A percentile compares a stretch with the other conserved stretches of the same genome.
Evolutionary conservation across 495 filamentous ascomycete species (phyloP).

Genomic region (Neurospora sp.): DNA sequence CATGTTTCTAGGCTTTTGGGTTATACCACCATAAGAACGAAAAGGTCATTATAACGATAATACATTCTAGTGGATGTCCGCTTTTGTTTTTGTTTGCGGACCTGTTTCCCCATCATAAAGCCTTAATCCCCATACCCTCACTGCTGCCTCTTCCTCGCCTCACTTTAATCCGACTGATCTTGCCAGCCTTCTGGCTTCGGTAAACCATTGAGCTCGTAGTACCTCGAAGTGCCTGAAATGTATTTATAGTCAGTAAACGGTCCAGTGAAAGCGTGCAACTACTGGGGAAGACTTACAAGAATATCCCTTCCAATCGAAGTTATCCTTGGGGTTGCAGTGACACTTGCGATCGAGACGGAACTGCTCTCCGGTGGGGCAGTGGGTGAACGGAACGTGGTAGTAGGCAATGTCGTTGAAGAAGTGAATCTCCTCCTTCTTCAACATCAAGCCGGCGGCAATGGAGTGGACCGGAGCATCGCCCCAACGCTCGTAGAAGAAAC

Average conservation of each 20-base stretch:
- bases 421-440: conserved; percentile 87
- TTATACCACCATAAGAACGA: not conserved
- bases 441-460: conserved; percentile 78
- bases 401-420: conserved; percentile 99
- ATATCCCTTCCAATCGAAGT: conserved; percentile 98
- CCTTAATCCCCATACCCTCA: not conserved
- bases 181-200: conserved; percentile 77
- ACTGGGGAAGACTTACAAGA: conserved; percentile 55
- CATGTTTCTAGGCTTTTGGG: not conserved
- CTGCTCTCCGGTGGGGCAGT: conserved; percentile 86
- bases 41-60: not conserved
- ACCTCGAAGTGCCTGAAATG: conserved; percentile 59
- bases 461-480: conserved; percentile 88
- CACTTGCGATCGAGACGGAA: conserved; percentile 72
- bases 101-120: not conserved
- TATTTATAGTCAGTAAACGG: conserved; percentile 6
- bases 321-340: conserved; percentile 88
- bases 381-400: conserved; percentile 97
- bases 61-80: not conserved
- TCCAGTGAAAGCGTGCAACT: not conserved
- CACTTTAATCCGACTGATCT: conserved; percentile 47
- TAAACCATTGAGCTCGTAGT: conserved; percentile 69
- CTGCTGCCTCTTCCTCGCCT: not conserved
- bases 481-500: conserved; percentile 92
- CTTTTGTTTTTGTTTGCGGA: not conserved